Base-by-base conservation (phyloP, 1,284 basidiomycete species). In the Flammula alnicola region DNA sequence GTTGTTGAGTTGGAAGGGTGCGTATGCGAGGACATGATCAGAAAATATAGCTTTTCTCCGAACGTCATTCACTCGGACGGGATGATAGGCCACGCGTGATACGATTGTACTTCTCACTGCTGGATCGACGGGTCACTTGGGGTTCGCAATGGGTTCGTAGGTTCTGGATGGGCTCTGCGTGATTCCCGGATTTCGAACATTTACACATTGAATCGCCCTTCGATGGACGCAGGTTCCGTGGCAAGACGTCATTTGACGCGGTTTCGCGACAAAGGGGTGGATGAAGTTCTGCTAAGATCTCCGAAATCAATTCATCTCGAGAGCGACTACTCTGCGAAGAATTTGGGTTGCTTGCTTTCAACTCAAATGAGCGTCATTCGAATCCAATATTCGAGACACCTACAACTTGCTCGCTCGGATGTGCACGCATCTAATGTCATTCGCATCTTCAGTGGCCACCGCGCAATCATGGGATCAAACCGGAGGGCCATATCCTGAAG, bases 311-410 rank as follows among this genome's bases (percentile, higher is more conserved):
- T 52, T 11, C 57, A 71, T 37, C 16, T 75, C 14, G 67, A 71
- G 33, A 64, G 62, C 3, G 69, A 71, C 35, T 38, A 64, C 10
- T 39, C 57, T 4, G 48, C 48, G 16, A 44, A 60, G 3, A 46
- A 51, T 5, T 56, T 74, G 8, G 70, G 73, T 1, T 23, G 6
- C 64, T 77, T 10, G 63, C 76, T 52, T 77, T 76, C 62, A 68
- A 74, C 54, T 51, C 68, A 17, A 25, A 1, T 55, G 76, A 16
- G 38, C 59, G 19, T 63, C 67, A 4, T 70, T 71, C 52, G 66
- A 73, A 56, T 45, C 67, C 2, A 66, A 67, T 44, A n/a, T n/a
- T n/a, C n/a, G n/a, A n/a, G n/a, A n/a, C n/a, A n/a, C n/a, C n/a
- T n/a, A n/a, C n/a, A n/a, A n/a, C n/a, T n/a, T n/a, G 68, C 74